Conservation (phyloP, 1,284 basidiomycete genomes). For the Cryptococcus sp. region DNA sequence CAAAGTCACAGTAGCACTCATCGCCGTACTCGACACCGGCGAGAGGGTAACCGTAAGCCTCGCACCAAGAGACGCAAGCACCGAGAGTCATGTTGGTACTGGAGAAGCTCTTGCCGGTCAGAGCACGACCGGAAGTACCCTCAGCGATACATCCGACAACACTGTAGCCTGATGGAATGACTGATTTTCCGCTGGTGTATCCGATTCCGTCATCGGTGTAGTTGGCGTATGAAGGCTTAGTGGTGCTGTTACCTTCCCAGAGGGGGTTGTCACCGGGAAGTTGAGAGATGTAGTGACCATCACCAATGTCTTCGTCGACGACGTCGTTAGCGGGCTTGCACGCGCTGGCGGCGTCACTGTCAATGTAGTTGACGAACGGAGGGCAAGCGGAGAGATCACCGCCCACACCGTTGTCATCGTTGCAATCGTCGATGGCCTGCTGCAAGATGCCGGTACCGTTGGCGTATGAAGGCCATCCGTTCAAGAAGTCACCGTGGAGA, state of each 20-base stretch:
- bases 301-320: conserved; percentile 50
- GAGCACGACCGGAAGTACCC: conserved; percentile 32
- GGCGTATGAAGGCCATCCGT: conserved; percentile 46
- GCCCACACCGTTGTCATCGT: conserved; percentile 46
- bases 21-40: conserved; percentile 37
- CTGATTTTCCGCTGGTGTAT: conserved; percentile 31
- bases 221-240: conserved; percentile 33
- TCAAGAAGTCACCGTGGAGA: conserved; percentile 52
- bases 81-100: conserved; percentile 31
- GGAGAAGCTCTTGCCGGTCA: conserved; percentile 21
- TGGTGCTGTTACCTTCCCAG: conserved; percentile 37
- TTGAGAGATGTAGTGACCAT: conserved; percentile 30
- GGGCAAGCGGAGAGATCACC: conserved; percentile 43
- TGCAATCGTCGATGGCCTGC: conserved; percentile 47
- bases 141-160: conserved; percentile 47
- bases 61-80: conserved; percentile 30
- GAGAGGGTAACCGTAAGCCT: conserved; percentile 27
- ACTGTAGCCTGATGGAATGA: conserved; percentile 38
- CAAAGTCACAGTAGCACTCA: conserved; percentile 35
- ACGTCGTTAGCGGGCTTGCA: conserved; percentile 43
- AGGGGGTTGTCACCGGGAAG: conserved; percentile 51
- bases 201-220: conserved; percentile 29
- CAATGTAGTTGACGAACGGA: conserved; percentile 48
- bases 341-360: conserved; percentile 29
- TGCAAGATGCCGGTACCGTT: conserved; percentile 47